Percentiles rank a stretch among this genome's conserved stretches.
These are phyloP conservation scores for Nannizziopsis barbatae DNA, from an alignment of 2,329 filamentous ascomycete species.

Conservation along the genomic window DNA sequence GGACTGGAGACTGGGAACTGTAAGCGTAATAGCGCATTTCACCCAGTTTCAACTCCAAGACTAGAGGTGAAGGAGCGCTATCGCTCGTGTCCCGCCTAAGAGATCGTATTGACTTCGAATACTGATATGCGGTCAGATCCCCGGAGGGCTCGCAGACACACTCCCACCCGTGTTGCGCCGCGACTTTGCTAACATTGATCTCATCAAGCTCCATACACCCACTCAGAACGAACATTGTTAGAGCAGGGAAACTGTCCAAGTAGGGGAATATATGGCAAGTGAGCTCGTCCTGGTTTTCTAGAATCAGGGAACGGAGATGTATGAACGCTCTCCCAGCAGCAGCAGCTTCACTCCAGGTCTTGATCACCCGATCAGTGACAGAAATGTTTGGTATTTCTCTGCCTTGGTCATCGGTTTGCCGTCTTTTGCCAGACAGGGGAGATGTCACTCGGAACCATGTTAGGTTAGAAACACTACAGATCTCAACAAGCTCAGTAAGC, in stretches of 20 bases:
- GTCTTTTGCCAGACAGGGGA: constrained; percentile 11
- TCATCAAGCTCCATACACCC: constrained; percentile 24
- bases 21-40: too few relatives aligned
- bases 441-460: constrained; percentile 30
- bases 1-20: too few relatives aligned
- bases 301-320: constrained; percentile 29
- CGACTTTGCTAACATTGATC: constrained; percentile 15
- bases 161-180: constrained; percentile 23
- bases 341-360: constrained; percentile 33
- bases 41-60: too few relatives aligned
- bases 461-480: constrained; percentile 32
- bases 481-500: constrained; percentile 29
- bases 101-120: too few relatives aligned
- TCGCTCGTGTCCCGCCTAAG: too few relatives aligned
- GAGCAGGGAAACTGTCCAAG: constrained; percentile 26
- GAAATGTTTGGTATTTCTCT: constrained; percentile 10
- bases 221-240: constrained; percentile 28
- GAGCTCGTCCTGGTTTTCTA: constrained; percentile 26
- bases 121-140: too few relatives aligned
- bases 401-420: constrained; percentile 8
- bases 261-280: constrained; percentile 26
- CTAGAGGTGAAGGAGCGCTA: too few relatives aligned
- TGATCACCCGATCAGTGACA: constrained; percentile 32
- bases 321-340: constrained; percentile 25
- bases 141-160: not conserved